Evolutionary conservation across 2,329 filamentous ascomycete genomes (phyloP), one percentile per base, ranked within the genome.

Genomic region (Verticillium klebahnii): DNA sequence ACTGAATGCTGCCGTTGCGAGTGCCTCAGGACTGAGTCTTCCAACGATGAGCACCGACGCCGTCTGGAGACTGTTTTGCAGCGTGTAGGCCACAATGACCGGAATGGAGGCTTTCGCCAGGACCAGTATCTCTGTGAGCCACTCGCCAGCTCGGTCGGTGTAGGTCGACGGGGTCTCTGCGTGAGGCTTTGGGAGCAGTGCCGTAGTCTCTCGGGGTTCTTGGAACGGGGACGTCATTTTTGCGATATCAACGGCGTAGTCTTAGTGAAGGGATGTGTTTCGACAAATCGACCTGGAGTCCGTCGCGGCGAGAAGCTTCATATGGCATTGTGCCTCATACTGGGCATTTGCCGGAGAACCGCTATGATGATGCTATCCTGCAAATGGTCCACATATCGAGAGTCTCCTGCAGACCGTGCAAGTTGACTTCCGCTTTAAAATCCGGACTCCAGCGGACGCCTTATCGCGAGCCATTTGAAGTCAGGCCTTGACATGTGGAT

Each of bases 41-140:
- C 92, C 92, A 3, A 92, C 91, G 40, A 96, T 88, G 56, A 96
- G 78, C 5, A 96, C 90, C 0, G 91, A 95, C 1, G 90, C 72
- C 0, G 92, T 96, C 71, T 96, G 92, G 0, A 96, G 78, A 5
- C 89, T 93, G 73, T 94, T 96, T 64, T 96, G 92, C 5, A 96
- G 80, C 9, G 89, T 89, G 74, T 96, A 96, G 63, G 92, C 92
- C 40, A 96, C 71, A 63, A 96, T 93, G 3, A 96, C 89, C 0
- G 92, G 91, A 1, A 92, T 73, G 0, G 91, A 91, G 29, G 86
- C 85, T 67, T 85, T 88, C 40, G 90, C 75, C 1, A 95, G 77
- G 7, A 91, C 75, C 78, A 84, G 84, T 67, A 91, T 87, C 72
- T 95, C 91, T 29, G 63, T 55, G 40, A 65, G 23, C 63, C 57